Conservation (phyloP, 2,329 filamentous ascomycete genomes). For the Trichophyton rubrum region DNA sequence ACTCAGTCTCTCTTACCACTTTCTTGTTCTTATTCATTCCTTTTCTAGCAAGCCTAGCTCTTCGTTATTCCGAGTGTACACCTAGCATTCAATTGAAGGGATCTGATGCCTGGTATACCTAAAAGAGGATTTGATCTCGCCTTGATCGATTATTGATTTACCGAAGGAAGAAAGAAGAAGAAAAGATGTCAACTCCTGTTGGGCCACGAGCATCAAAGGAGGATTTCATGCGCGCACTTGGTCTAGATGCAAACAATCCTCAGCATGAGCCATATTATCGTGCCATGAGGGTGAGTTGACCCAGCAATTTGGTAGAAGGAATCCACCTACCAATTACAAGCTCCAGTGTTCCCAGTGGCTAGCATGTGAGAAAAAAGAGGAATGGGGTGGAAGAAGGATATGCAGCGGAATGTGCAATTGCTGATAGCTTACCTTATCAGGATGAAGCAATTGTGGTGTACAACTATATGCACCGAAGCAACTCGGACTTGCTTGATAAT, state of each 20-base stretch:
- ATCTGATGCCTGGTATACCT: neutral
- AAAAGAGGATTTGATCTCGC: neutral
- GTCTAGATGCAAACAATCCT: slow-evolving; percentile 29
- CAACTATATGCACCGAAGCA: slow-evolving; percentile 31
- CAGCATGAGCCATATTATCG: slow-evolving; percentile 34
- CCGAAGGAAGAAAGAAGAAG: slow-evolving; percentile 8
- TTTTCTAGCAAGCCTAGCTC: no score
- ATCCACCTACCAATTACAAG: neutral
- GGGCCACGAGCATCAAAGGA: slow-evolving; percentile 35
- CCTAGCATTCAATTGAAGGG: neutral
- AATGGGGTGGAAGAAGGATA: neutral
- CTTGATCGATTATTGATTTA: slow-evolving; percentile 3
- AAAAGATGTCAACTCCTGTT: slow-evolving; percentile 22
- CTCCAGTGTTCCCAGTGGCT: neutral
- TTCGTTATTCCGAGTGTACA: neutral
- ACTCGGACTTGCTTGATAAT: slow-evolving; percentile 29
- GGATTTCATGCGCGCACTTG: slow-evolving; percentile 35
- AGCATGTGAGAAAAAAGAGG: neutral
- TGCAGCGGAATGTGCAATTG: neutral
- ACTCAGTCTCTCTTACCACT: neutral
- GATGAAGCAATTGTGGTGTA: slow-evolving; percentile 35
- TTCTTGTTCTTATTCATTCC: neutral
- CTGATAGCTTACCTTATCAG: slow-evolving; percentile 16
- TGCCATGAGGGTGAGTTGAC: slow-evolving; percentile 32
- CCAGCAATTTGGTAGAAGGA: neutral